phyloP scores from a whole-genome alignment of 225 moss, liverwort and hornwort genomes.

The Polytrichum commune region DNA sequence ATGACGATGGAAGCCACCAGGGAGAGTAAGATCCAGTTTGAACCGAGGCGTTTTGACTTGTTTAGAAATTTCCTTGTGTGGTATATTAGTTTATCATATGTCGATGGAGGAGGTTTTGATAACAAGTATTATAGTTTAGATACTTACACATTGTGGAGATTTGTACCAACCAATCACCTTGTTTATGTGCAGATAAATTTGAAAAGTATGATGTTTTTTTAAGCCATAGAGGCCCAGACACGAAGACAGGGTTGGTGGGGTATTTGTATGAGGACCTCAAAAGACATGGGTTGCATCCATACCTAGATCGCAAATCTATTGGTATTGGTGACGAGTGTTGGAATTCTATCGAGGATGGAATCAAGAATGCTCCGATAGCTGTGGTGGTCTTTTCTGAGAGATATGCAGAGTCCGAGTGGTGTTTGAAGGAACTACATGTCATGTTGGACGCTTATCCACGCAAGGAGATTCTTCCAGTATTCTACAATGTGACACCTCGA shows the following conservation, averaged over 20 bases:
- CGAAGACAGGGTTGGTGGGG: not conserved
- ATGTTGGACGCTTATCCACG: not conserved
- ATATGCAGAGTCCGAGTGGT: not conserved
- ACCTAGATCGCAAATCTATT: not conserved
- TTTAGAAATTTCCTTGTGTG: too few species aligned
- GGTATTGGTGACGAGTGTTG: not conserved
- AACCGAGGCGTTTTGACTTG: too few species aligned
- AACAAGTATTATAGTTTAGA: too few species aligned
- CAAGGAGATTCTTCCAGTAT: not conserved
- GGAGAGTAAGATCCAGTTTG: too few species aligned
- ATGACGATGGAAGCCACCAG: too few species aligned
- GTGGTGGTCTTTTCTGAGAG: not conserved
- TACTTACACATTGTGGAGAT: rapidly evolving
- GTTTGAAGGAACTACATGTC: conserved; percentile 3
- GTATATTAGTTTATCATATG: too few species aligned
- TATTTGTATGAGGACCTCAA: not conserved
- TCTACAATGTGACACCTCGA: not conserved
- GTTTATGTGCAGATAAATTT: too few species aligned
- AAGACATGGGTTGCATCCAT: not conserved
- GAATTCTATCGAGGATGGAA: not conserved
- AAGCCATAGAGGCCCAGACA: not conserved
- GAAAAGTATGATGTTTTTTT: not conserved
- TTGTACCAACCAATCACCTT: too few species aligned
- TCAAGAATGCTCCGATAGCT: not conserved
- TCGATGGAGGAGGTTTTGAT: too few species aligned